Percentiles rank a stretch among this genome's conserved stretches.
These are phyloP conservation scores for Clausena lansium DNA, from an alignment of 345 rosid species.

Conservation along the genomic window DNA sequence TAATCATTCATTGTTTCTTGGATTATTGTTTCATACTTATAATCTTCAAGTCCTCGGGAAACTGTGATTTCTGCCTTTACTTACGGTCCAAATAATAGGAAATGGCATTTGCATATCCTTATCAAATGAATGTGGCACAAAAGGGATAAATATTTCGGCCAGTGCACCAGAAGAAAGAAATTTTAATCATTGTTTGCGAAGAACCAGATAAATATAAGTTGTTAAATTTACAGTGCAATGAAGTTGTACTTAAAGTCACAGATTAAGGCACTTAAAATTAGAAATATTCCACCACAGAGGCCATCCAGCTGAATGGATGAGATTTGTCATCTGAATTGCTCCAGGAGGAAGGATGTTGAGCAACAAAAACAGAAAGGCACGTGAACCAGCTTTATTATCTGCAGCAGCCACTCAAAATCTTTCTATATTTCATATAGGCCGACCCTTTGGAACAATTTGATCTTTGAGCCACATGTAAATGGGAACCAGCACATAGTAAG, in stretches of 20 bases:
- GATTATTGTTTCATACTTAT: not conserved
- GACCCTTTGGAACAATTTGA: conserved; percentile 35
- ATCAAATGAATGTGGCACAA: not conserved
- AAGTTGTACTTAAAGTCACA: not conserved
- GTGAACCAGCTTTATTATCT: not conserved
- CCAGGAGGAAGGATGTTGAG: not conserved
- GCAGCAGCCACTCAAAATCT: not conserved
- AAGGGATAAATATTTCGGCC: not conserved
- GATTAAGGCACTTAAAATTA: not conserved
- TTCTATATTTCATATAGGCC: conserved; percentile 22
- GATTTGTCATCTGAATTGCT: not conserved
- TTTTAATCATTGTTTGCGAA: not conserved
- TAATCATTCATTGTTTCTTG: not conserved
- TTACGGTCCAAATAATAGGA: not conserved
- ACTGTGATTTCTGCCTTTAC: not conserved
- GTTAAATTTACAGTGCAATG: not conserved
- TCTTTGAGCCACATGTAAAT: conserved; percentile 44
- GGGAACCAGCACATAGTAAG: conserved; percentile 35
- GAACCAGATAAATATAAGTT: not conserved
- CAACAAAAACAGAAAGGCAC: not conserved
- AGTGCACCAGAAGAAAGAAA: not conserved
- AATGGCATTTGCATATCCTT: not conserved
- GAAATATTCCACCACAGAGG: not conserved
- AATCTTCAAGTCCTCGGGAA: not conserved
- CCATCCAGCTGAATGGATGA: not conserved